Evolutionary conservation across 1,284 basidiomycete genomes (phyloP).

Genomic region (Peniophora sp.): DNA sequence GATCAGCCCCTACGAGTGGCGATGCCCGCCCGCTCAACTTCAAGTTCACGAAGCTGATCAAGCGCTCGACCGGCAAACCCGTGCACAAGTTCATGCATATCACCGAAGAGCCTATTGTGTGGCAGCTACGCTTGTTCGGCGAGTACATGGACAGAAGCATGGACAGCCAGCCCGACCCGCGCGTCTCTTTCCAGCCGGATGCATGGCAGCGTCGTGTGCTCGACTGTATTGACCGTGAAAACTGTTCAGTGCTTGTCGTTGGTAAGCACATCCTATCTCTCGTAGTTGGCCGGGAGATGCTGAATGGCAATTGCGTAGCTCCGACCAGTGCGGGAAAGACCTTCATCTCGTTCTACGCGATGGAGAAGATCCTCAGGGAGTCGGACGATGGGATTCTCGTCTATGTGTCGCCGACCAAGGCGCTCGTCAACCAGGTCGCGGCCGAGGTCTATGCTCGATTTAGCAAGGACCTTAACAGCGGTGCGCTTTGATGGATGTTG

Average conservation of each 20-base stretch:
- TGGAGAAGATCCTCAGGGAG: conserved; percentile 55
- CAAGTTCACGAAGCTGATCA: conserved; percentile 46
- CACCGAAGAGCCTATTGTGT: conserved; percentile 45
- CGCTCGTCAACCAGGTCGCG: conserved; percentile 59
- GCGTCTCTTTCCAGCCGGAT: conserved; percentile 60
- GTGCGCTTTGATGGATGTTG: conserved; percentile 21
- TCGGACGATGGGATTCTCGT: conserved; percentile 60
- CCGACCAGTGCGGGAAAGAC: conserved; percentile 69
- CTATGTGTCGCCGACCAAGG: conserved; percentile 72
- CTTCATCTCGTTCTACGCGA: conserved; percentile 69
- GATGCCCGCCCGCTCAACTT: conserved; percentile 39
- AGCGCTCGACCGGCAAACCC: conserved; percentile 31
- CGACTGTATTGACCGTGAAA: conserved; percentile 50
- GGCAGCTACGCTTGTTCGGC: conserved; percentile 65
- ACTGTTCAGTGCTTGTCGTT: conserved; percentile 52
- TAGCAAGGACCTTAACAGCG: conserved; percentile 46
- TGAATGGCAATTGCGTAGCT: conserved; percentile 25
- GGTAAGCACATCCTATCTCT: conserved; percentile 29
- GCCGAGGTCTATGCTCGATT: conserved; percentile 67
- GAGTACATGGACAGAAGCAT: conserved; percentile 67
- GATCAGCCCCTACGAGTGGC: conserved; percentile 4
- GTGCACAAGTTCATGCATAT: conserved; percentile 48
- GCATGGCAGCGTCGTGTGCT: conserved; percentile 63
- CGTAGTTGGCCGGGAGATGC: neutral
- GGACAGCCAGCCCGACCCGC: conserved; percentile 47